Base-by-base conservation (phyloP, 768 basidiomycete species). In the Rhodotorula graminis region DNA sequence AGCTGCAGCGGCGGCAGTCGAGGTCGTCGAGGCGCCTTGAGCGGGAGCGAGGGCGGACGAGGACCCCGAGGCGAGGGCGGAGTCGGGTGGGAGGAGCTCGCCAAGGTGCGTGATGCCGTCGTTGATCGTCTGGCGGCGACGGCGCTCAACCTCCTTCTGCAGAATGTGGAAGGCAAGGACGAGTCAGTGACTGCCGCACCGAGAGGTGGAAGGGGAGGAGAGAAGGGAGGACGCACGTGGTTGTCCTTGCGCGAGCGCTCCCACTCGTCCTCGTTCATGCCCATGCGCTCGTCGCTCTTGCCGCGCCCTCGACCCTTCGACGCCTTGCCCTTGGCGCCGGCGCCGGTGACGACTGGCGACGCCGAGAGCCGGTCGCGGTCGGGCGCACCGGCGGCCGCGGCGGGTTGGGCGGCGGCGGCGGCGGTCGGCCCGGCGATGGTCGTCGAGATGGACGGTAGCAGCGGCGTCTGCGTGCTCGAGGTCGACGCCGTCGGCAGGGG, bases 81-180 rank as follows among this genome's bases (percentile, higher is more conserved):
- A 5, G 0, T 21, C 29, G 19, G 50, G 18, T 8, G 94, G 94
- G 18, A 97, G 89, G 76, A 94, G 90, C 0, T 88, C 86, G 0
- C 90, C 89, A 25, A 98, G 88, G 77, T 91, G 90, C 78, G 90
- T 92, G 83, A 99, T 96, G 0, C 94, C 94, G 73, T 94, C 90
- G 82, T 95, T 96, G 82, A 99, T 97, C 76, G 93, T 93, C 27
- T 93, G 93, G 60, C 95, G 85, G 65, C 95, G 89, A 50, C 92
- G 87, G 65, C 95, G 90, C 81, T 99, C 95, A 21, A 98, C 93
- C 83, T 97, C 93, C 91, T 97, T 97, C 94, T 97, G 83, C 64
- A 37, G 18, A 40, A 40, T 29, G 40, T 4, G 33, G 6, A 18
- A 7, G 12, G 16, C 23, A 11, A 62, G 21, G 14, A 53, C 29